Percentiles rank a stretch among this genome's conserved stretches.
phyloP scores from a whole-genome alignment of 2,329 filamentous ascomycete species.

The Fusarium chaquense region DNA sequence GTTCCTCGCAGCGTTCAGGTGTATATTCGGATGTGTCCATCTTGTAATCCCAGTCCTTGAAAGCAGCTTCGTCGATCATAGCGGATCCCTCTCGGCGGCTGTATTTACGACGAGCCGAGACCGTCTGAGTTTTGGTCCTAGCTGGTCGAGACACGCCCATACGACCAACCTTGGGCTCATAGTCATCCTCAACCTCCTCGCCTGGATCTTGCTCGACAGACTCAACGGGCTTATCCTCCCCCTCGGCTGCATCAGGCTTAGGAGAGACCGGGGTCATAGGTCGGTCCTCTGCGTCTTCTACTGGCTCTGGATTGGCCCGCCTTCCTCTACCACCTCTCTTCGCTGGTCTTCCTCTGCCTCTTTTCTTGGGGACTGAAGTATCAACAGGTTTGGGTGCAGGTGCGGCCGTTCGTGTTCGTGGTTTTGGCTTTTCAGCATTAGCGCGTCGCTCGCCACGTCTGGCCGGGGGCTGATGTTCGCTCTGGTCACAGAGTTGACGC shows the following conservation, averaged over 20 bases:
- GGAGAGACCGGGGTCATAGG: conserved; percentile 72
- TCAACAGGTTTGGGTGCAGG: conserved; percentile 51
- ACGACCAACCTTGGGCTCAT: conserved; percentile 53
- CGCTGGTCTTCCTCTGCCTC: conserved; percentile 56
- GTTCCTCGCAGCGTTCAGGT: conserved; percentile 89
- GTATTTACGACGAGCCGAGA: conserved; percentile 88
- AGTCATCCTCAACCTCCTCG: conserved; percentile 60
- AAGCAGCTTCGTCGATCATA: conserved; percentile 88
- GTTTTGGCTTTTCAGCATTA: conserved; percentile 66
- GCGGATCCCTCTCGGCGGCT: conserved; percentile 82
- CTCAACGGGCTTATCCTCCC: conserved; percentile 54
- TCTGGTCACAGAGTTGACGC: conserved; percentile 92
- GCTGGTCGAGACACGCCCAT: conserved; percentile 64
- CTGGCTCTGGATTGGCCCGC: conserved; percentile 54
- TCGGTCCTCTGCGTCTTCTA: conserved; percentile 61
- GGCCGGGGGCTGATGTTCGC: conserved; percentile 94
- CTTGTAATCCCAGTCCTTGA: conserved; percentile 90
- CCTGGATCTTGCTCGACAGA: conserved; percentile 64
- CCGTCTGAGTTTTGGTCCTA: conserved; percentile 76
- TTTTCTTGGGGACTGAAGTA: conserved; percentile 54
- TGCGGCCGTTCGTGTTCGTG: conserved; percentile 53
- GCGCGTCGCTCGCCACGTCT: conserved; percentile 84
- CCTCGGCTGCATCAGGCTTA: conserved; percentile 53
- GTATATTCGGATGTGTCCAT: conserved; percentile 91
- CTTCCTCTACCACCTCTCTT: conserved; percentile 53